Evolutionary conservation across 257 asterid species (phyloP).

Genomic region (Echites panduratus): DNA sequence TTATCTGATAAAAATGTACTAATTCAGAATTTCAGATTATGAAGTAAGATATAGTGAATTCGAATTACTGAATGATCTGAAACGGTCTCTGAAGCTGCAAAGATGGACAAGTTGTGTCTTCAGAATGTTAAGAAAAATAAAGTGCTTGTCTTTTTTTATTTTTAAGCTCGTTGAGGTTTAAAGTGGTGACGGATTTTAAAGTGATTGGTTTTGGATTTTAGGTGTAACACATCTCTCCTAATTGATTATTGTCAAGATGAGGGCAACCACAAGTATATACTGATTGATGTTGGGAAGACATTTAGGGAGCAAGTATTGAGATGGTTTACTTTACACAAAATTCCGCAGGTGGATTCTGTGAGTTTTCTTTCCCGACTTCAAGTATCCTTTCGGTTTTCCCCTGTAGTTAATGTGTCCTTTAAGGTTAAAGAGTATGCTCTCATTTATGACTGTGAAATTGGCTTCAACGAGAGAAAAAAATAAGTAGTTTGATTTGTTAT

Average conservation of each 20-base stretch:
- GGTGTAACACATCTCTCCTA: slow-evolving; percentile 97
- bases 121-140: background rate
- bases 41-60: background rate
- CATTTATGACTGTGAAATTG: background rate
- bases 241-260: slow-evolving; percentile 58
- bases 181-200: slow-evolving; percentile 17
- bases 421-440: too few relatives aligned
- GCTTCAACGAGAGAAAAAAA: background rate
- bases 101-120: background rate
- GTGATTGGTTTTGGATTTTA: slow-evolving; percentile 25
- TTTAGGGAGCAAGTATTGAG: slow-evolving; percentile 95
- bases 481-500: background rate
- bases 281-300: slow-evolving; percentile 94
- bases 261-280: slow-evolving; percentile 65
- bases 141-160: background rate
- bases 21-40: background rate
- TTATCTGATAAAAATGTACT: background rate
- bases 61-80: background rate
- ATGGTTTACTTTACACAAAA: slow-evolving; percentile 78
- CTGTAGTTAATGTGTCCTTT: background rate
- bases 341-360: slow-evolving; percentile 90
- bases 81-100: background rate
- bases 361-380: slow-evolving; percentile 30
- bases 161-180: background rate
- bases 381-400: background rate